Base-by-base conservation (phyloP, 1,139 yeast genomes). In the Meyerozyma elateridarum region DNA sequence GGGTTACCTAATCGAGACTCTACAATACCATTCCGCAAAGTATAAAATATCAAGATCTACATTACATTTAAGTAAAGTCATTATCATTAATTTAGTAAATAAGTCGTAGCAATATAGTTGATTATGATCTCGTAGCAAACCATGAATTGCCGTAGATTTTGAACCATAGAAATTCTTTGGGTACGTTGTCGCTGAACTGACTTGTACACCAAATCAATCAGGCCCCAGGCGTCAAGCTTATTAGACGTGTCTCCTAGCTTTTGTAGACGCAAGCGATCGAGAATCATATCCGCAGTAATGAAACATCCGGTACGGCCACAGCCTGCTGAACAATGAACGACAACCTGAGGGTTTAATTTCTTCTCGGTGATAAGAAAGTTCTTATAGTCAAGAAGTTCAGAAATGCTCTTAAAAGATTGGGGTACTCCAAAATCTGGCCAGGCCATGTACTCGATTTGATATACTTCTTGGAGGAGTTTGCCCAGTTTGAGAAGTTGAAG, bases 341-440 rank as follows among this genome's bases (percentile, higher is more conserved):
- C 34, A 4, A 57, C 40, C 31, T 59, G 54, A 19, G 49, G 43
- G 17, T 48, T 47, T 37, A 52, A 38, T 20, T 42, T 28, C 9
- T 49, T 30, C 39, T 42, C 14, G 37, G 37, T 17, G 28, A 52
- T 42, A 20, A 74, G 44, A 15, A 54, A 38, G 38, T 70, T 64
- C 47, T 82, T 83, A 31, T 71, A 53, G 2, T 61, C 48, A 27
- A 78, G 70, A 31, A 84, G 58, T 3, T 70, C 63, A 11, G 83
- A 44, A 15, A 85, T 56, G 25, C 77, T 76, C 2, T 59, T 54
- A 16, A 74, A 68, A 40, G 70, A 59, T 7, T 68, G 64, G 1
- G 89, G 84, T 1, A 78, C 71, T 6, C 91, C 91, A 36, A 83
- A 73, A 56, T 85, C 96, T 1, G 94, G 84, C 96, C 95, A 87